These are phyloP conservation scores for Viola odorata DNA, from an alignment of 345 rosid species.

Conservation along the genomic window DNA sequence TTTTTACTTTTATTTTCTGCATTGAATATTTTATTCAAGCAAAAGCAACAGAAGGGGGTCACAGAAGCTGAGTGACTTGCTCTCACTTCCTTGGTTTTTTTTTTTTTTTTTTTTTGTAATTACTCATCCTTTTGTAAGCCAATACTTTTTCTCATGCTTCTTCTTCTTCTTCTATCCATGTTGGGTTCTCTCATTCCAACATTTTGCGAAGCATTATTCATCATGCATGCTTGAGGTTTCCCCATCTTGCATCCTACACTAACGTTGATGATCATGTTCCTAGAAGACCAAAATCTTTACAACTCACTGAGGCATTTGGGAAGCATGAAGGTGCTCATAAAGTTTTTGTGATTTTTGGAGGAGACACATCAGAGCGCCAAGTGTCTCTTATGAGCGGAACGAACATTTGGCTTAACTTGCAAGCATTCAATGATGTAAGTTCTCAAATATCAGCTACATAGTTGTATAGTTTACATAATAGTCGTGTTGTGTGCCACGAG, in stretches of 20 bases:
- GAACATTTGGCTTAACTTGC: conserved; percentile 91
- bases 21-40: too few species aligned
- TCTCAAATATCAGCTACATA: conserved; percentile 6
- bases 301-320: conserved; percentile 24
- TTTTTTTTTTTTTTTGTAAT: background rate
- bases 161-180: conserved; percentile 52
- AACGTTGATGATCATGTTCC: conserved; percentile 35
- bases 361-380: conserved; percentile 94
- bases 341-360: conserved; percentile 85
- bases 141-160: conserved; percentile 4
- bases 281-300: conserved; percentile 24
- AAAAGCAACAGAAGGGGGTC: too few species aligned
- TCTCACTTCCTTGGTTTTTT: too few species aligned
- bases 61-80: too few species aligned
- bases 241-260: conserved; percentile 43
- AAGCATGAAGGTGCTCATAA: conserved; percentile 31
- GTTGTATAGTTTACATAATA: conserved; percentile 7
- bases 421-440: conserved; percentile 73
- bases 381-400: conserved; percentile 98
- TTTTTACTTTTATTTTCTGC: too few species aligned
- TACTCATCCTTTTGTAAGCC: conserved; percentile 3
- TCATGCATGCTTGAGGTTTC: conserved; percentile 78
- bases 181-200: conserved; percentile 93
- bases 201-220: conserved; percentile 65
- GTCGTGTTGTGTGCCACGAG: background rate